Conservation (phyloP, 2,329 filamentous ascomycete genomes). For the Nakataea oryzae region DNA sequence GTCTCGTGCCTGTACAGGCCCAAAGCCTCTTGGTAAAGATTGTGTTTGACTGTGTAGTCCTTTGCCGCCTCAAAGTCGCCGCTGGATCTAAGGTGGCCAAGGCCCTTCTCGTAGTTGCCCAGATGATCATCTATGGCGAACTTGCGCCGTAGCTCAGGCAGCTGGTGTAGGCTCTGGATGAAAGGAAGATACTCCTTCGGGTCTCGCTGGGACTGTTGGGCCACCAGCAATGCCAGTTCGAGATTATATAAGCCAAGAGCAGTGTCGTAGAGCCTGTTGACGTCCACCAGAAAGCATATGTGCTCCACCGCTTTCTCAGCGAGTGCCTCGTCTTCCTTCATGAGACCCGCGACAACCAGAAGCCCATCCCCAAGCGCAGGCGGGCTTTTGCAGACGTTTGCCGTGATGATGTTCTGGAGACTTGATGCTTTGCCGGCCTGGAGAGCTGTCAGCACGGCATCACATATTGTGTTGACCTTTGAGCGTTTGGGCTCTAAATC, state of each 20-base stretch:
- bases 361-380: conserved; percentile 84
- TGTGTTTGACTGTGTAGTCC: conserved; percentile 67
- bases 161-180: conserved; percentile 72
- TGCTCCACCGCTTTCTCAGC: conserved; percentile 89
- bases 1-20: conserved; percentile 75
- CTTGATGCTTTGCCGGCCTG: conserved; percentile 44
- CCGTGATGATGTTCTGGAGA: conserved; percentile 88
- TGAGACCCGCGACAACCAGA: conserved; percentile 64
- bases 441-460: conserved; percentile 66
- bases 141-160: conserved; percentile 58
- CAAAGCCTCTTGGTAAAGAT: conserved; percentile 68
- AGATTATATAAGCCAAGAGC: conserved; percentile 87
- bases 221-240: conserved; percentile 79
- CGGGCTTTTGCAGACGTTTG: conserved; percentile 86
- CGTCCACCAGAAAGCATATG: conserved; percentile 93
- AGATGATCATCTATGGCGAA: conserved; percentile 89
- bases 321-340: conserved; percentile 47
- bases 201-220: conserved; percentile 92
- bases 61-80: conserved; percentile 69
- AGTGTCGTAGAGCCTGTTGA: conserved; percentile 83
- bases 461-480: conserved; percentile 84
- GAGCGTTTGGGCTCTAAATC: conserved; percentile 12
- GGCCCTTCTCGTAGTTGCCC: conserved; percentile 63
- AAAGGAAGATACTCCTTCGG: conserved; percentile 94
- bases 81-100: conserved; percentile 64